These are phyloP conservation scores for Aspergillus pseudoglaucus DNA, from an alignment of 2,329 filamentous ascomycete genomes.

Conservation along the genomic window DNA sequence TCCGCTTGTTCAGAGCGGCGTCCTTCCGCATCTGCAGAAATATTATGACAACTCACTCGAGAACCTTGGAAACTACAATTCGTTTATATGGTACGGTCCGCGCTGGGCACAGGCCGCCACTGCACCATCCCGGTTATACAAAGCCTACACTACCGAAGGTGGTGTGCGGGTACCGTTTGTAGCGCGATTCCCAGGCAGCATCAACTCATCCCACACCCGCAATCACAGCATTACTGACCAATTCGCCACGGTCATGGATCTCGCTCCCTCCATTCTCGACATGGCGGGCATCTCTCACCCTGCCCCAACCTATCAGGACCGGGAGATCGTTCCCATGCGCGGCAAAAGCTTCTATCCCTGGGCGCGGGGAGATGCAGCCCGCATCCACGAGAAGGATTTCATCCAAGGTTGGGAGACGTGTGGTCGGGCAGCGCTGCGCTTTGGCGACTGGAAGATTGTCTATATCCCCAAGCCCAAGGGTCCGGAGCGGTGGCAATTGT, in stretches of 20 bases:
- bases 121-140: slow-evolving; percentile 45
- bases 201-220: slow-evolving; percentile 7
- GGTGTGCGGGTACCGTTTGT: slow-evolving; percentile 51
- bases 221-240: slow-evolving; percentile 41
- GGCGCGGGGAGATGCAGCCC: slow-evolving; percentile 26
- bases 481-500: slow-evolving; percentile 52
- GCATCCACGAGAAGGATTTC: slow-evolving; percentile 47
- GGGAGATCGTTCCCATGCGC: slow-evolving; percentile 47
- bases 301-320: slow-evolving; percentile 46
- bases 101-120: slow-evolving; percentile 52
- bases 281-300: slow-evolving; percentile 45
- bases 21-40: slow-evolving; percentile 50
- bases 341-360: slow-evolving; percentile 44
- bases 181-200: slow-evolving; percentile 35
- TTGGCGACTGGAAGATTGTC: slow-evolving; percentile 53
- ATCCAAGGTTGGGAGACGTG: slow-evolving; percentile 54
- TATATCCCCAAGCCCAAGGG: slow-evolving; percentile 53
- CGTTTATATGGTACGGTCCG: slow-evolving; percentile 56
- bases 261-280: slow-evolving; percentile 41
- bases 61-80: slow-evolving; percentile 52
- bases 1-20: slow-evolving; percentile 50
- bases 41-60: slow-evolving; percentile 55
- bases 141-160: slow-evolving; percentile 44
- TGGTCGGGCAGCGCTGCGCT: slow-evolving; percentile 49
- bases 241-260: slow-evolving; percentile 50